Conservation (phyloP, 2,329 filamentous ascomycete genomes). For the Colletotrichum plurivorum region DNA sequence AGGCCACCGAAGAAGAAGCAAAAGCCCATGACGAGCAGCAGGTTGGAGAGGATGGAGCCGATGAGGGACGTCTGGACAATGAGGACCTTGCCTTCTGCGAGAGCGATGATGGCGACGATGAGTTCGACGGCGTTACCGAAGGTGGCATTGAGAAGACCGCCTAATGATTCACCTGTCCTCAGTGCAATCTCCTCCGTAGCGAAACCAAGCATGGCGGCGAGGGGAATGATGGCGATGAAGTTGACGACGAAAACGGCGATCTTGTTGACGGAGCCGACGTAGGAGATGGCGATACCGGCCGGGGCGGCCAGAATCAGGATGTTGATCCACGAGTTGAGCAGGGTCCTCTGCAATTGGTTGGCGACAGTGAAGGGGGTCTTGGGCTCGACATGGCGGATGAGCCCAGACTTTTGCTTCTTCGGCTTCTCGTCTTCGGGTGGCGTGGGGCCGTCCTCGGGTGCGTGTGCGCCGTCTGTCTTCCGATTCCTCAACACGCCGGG, state of each 20-base stretch:
- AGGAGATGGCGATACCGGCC: conserved; percentile 82
- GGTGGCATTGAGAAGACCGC: conserved; percentile 89
- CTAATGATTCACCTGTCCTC: conserved; percentile 85
- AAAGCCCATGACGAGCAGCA: conserved; percentile 91
- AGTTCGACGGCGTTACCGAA: conserved; percentile 93
- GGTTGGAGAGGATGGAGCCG: conserved; percentile 91
- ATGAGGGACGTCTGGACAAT: conserved; percentile 96
- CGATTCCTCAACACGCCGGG: conserved; percentile 49
- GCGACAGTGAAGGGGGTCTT: conserved; percentile 70
- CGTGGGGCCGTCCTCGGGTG: conserved; percentile 37
- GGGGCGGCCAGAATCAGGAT: conserved; percentile 84
- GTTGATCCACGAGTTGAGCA: conserved; percentile 91
- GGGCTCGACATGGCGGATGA: conserved; percentile 63
- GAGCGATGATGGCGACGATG: conserved; percentile 89
- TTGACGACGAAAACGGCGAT: conserved; percentile 87
- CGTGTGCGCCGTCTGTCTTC: conserved; percentile 47
- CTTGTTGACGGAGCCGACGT: conserved; percentile 66
- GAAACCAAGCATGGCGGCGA: conserved; percentile 88
- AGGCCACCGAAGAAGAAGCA: conserved; percentile 92
- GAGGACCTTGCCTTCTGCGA: conserved; percentile 79
- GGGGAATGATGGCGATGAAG: conserved; percentile 92
- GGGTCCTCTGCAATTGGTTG: conserved; percentile 79
- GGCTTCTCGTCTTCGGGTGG: conserved; percentile 51
- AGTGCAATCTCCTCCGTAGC: conserved; percentile 92
- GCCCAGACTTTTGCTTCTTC: conserved; percentile 54